These are phyloP conservation scores for Phaeomoniella chlamydospora DNA, from an alignment of 2,329 filamentous ascomycete species.

Conservation along the genomic window DNA sequence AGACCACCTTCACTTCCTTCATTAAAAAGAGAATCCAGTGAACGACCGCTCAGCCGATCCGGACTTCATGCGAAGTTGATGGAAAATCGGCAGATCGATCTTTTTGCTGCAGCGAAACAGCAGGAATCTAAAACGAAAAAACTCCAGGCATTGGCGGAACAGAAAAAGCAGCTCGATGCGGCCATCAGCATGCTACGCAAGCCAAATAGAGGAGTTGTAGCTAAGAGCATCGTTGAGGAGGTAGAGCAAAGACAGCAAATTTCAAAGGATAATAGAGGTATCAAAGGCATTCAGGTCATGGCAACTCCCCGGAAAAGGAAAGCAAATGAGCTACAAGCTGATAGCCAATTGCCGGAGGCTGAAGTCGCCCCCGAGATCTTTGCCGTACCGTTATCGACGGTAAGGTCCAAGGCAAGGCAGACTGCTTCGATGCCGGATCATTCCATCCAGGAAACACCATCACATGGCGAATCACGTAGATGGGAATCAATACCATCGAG, in stretches of 20 bases:
- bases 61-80: constrained; percentile 26
- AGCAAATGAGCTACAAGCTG: constrained; percentile 5
- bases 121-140: constrained; percentile 30
- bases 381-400: not conserved
- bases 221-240: constrained; percentile 28
- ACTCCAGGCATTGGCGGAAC: constrained; percentile 27
- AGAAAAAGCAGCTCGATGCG: constrained; percentile 32
- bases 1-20: constrained; percentile 6
- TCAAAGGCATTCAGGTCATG: constrained; percentile 31
- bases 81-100: constrained; percentile 34
- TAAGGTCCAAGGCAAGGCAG: not conserved
- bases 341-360: constrained; percentile 4
- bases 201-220: constrained; percentile 30
- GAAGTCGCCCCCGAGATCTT: not conserved
- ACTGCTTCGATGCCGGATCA: not conserved
- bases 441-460: not conserved
- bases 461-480: not conserved
- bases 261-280: constrained; percentile 19
- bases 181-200: constrained; percentile 31
- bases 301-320: constrained; percentile 29
- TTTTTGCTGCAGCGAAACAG: constrained; percentile 26
- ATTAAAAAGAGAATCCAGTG: constrained; percentile 24
- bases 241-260: constrained; percentile 19
- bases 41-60: constrained; percentile 24
- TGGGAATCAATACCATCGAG: not conserved